A percentile compares a stretch with the other conserved stretches of the same genome.
Evolutionary conservation across 768 basidiomycete species (phyloP).

Genomic region (Naganishia friedmannii): DNA sequence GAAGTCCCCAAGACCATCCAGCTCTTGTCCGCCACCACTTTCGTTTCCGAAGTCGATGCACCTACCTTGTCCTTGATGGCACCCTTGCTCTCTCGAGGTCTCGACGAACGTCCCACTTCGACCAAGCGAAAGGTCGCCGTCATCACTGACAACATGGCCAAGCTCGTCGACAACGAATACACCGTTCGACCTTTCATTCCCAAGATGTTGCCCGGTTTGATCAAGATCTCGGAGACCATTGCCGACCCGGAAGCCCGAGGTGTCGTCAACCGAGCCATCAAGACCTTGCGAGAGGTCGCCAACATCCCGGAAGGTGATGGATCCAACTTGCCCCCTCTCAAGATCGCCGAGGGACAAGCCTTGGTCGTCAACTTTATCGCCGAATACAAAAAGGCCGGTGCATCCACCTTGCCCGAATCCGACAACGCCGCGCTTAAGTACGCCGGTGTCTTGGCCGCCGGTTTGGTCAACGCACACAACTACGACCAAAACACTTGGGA

Average conservation of each 20-base stretch:
- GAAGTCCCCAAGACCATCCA: constrained; percentile 93
- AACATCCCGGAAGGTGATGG: constrained; percentile 85
- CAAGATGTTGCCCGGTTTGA: constrained; percentile 86
- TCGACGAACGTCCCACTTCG: constrained; percentile 88
- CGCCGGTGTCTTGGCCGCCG: constrained; percentile 73
- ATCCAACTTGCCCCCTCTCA: constrained; percentile 82
- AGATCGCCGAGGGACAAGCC: constrained; percentile 67
- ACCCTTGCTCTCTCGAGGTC: constrained; percentile 88
- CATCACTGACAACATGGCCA: constrained; percentile 97
- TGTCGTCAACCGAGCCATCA: constrained; percentile 85
- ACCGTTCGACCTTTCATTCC: constrained; percentile 97
- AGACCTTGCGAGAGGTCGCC: constrained; percentile 91
- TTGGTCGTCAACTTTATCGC: constrained; percentile 65
- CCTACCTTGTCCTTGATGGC: constrained; percentile 97
- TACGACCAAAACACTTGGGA: constrained; percentile 89
- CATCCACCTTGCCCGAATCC: constrained; percentile 59
- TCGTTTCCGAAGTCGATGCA: constrained; percentile 99
- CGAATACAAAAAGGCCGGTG: constrained; percentile 81
- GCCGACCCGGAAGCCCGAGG: constrained; percentile 98
- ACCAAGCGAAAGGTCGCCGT: constrained; percentile 98
- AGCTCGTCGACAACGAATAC: constrained; percentile 89
- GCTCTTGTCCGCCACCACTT: constrained; percentile 95
- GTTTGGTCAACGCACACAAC: constrained; percentile 84
- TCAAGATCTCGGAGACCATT: constrained; percentile 91
- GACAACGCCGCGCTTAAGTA: constrained; percentile 65